Evolutionary conservation across 2,329 filamentous ascomycete species (phyloP), one percentile per base, ranked within the genome.

Genomic region (Didymosphaeria variabile): DNA sequence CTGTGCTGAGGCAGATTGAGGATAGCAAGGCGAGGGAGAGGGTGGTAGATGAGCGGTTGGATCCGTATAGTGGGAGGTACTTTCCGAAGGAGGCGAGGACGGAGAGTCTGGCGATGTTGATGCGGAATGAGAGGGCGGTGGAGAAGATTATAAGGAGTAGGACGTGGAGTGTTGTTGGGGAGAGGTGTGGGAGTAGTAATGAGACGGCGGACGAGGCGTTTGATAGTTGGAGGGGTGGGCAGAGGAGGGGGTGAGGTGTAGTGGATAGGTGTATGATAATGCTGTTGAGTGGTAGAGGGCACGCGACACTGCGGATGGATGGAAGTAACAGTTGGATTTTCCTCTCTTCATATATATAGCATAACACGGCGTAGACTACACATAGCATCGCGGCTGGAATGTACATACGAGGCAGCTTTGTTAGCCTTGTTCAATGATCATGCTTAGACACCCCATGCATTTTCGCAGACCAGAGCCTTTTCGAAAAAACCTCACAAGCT

Each of bases 31-130:
- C 91, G 64, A 84, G 89, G 51, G 90, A 94, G 72, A 84, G 88
- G 55, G 84, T 94, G 0, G 89, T 98, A 5, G 88, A 98, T 76
- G 95, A 98, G 80, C 84, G 95, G 58, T 77, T 97, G 60, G 95
- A 99, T 81, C 95, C 95, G 1, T 99, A 99, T 75, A 94, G 91
- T 10, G 91, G 84, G 7, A 84, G 94, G 26, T 97, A 92, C 76
- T 94, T 94, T 69, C 89, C 91, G 0, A 81, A 84, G 55, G 93
- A 98, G 79, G 85, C 91, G 15, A 85, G 93, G 65, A 95, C 93
- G 0, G 91, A 97, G 79, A 87, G 86, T 52, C 77, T 99, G 62
- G 93, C 93, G 10, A 85, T 84, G 45, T 75, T 94, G 55, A 81
- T 96, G 60, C 85, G 91, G 68, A 91, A 91, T 74, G 92, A 96